A percentile compares a stretch with the other conserved stretches of the same genome.
phyloP scores from a whole-genome alignment of 1,139 yeast genomes.

The Yamadazyma kanchanaburiensis region DNA sequence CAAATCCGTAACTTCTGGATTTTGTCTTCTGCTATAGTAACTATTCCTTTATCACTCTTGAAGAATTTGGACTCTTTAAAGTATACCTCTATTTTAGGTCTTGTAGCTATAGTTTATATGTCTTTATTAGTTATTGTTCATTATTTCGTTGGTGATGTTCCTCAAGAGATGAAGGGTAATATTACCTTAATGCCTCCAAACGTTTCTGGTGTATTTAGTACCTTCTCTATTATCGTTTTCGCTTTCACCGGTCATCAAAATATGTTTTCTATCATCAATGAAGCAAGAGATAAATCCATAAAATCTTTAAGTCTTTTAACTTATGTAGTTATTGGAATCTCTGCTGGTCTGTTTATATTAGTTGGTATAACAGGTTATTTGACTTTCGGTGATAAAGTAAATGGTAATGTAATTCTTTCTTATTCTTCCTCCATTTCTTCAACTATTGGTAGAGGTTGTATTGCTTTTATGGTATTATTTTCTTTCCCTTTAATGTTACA shows the following conservation, averaged over 20 bases:
- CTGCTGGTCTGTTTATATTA: slow-evolving; percentile 31
- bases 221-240: slow-evolving; percentile 46
- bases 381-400: slow-evolving; percentile 42
- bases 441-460: slow-evolving; percentile 66
- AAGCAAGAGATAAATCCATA: slow-evolving; percentile 54
- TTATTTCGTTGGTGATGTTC: slow-evolving; percentile 39
- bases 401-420: slow-evolving; percentile 77
- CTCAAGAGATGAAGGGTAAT: slow-evolving; percentile 48
- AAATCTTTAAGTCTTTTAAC: slow-evolving; percentile 51
- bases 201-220: slow-evolving; percentile 60
- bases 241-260: slow-evolving; percentile 51
- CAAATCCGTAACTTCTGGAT: slow-evolving; percentile 37
- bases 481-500: slow-evolving; percentile 92
- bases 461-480: slow-evolving; percentile 78
- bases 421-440: slow-evolving; percentile 51
- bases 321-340: slow-evolving; percentile 44
- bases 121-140: slow-evolving; percentile 35
- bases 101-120: slow-evolving; percentile 40
- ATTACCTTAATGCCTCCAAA: slow-evolving; percentile 57
- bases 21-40: slow-evolving; percentile 27
- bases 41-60: slow-evolving; percentile 42
- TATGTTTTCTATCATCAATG: slow-evolving; percentile 48
- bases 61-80: slow-evolving; percentile 44
- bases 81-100: slow-evolving; percentile 41
- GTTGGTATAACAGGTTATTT: slow-evolving; percentile 45